Evolutionary conservation across 352 stramenopile species (phyloP), one percentile per base, ranked within the genome.

Genomic region (Stramenopiles sp.): DNA sequence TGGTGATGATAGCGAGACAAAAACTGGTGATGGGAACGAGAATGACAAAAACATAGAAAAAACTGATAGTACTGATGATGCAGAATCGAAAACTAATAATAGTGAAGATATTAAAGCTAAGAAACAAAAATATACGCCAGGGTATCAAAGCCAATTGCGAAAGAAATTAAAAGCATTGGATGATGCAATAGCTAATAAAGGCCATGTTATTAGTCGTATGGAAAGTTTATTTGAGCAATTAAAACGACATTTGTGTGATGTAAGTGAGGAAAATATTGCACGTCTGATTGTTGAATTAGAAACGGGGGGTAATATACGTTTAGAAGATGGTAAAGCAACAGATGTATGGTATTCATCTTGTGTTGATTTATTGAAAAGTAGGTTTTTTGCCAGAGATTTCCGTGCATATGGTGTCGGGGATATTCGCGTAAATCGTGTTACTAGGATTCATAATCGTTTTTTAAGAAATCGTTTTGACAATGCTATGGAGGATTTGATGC

Each of bases 301-400:
- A 43, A 96, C 90, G 1, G 91, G 91, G 13, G 91, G 91, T 0
- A 96, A 96, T 74, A 93, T 96, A 74, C 88, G 90, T 0, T 82
- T 96, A 6, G 91, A 96, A 80, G 91, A 95, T 63, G 91, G 90
- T 0, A 91, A 86, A 30, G 83, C 86, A 0, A 83, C 83, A 0
- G 90, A 96, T 73, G 84, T 89, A 0, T 95, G 91, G 90, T 94
- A 90, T 53, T 81, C 81, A 1, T 93, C 88, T 7, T 95, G 89
- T 74, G 85, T 91, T 0, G 89, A 94, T 32, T 81, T 95, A 23
- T 80, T 96, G 29, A 87, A 87, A 0, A 92, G 88, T 0, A 81
- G 90, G 7, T 80, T 94, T 6, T 90, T 88, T 79, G 31, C 85
- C 1, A 63, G 78, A 63, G 90, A 91, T 63, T 80, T 93, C 4